Percentiles rank a stretch among this genome's conserved stretches.
Conservation (phyloP, 2,329 filamentous ascomycete genomes). For the Ceratocystis albifundus region DNA sequence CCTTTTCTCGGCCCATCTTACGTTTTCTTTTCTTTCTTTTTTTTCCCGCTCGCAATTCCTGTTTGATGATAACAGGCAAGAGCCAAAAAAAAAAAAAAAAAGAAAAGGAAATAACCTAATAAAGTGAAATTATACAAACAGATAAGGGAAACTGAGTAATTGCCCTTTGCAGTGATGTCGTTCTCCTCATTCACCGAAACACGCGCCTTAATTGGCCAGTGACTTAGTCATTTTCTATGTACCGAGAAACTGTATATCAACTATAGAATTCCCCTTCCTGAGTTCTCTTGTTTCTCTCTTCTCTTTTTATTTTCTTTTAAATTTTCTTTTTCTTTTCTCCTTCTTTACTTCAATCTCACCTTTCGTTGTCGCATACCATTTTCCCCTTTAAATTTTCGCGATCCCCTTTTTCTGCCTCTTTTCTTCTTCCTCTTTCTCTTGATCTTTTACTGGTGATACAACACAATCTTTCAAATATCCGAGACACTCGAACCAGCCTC, state of each 20-base stretch:
- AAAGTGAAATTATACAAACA: background rate
- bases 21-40: background rate
- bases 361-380: background rate
- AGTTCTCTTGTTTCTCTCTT: background rate
- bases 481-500: conserved; percentile 17
- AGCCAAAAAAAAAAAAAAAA: background rate
- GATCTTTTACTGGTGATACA: no score
- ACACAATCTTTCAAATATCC: background rate
- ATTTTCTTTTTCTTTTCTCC: background rate
- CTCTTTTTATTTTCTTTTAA: background rate
- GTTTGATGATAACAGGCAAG: conserved; percentile 3
- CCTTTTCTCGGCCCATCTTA: background rate
- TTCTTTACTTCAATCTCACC: background rate
- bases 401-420: no score
- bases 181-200: background rate
- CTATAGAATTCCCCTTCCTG: background rate
- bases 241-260: conserved; percentile 10
- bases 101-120: background rate
- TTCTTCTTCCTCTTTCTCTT: no score
- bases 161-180: background rate
- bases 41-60: no score
- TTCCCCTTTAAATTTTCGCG: no score
- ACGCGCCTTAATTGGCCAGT: background rate
- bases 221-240: background rate
- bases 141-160: background rate